These are phyloP conservation scores for Tolypocladium ovalisporum DNA, from an alignment of 2,329 filamentous ascomycete genomes.

Conservation along the genomic window DNA sequence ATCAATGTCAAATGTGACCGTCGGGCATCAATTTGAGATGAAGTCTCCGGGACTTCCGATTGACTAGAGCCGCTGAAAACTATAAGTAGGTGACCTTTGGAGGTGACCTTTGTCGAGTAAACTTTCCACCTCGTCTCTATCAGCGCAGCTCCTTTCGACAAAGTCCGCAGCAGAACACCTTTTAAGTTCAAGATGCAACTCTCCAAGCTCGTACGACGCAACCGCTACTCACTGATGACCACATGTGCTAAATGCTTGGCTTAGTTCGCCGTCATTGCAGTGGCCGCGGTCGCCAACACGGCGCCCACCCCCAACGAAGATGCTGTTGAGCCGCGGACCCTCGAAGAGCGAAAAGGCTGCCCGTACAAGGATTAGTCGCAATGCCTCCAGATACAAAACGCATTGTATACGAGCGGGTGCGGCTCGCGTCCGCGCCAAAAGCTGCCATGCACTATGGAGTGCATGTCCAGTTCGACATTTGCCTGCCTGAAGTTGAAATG, in stretches of 20 bases:
- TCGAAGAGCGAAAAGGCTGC: not conserved
- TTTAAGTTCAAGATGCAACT: not conserved
- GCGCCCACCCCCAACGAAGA: not conserved
- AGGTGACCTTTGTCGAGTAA: not conserved
- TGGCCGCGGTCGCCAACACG: not conserved
- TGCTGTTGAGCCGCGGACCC: not conserved
- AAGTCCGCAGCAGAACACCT: not conserved
- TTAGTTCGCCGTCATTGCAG: not conserved
- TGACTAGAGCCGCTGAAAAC: no score
- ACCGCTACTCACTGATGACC: no score
- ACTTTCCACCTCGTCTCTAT: not conserved
- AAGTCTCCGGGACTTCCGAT: not conserved
- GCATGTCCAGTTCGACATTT: not conserved
- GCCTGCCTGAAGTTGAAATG: not conserved
- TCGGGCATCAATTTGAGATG: not conserved
- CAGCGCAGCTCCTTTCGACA: not conserved
- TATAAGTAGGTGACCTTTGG: no score
- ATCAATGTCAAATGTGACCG: not conserved
- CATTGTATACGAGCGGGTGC: not conserved
- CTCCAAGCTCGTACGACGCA: not conserved
- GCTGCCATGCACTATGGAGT: not conserved
- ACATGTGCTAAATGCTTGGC: not conserved
- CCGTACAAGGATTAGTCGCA: not conserved
- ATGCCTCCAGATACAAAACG: not conserved
- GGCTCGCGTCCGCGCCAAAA: not conserved